Evolutionary conservation across 208 protist species (phyloP).

Genomic region (Leptomonas pyrrhocoris): DNA sequence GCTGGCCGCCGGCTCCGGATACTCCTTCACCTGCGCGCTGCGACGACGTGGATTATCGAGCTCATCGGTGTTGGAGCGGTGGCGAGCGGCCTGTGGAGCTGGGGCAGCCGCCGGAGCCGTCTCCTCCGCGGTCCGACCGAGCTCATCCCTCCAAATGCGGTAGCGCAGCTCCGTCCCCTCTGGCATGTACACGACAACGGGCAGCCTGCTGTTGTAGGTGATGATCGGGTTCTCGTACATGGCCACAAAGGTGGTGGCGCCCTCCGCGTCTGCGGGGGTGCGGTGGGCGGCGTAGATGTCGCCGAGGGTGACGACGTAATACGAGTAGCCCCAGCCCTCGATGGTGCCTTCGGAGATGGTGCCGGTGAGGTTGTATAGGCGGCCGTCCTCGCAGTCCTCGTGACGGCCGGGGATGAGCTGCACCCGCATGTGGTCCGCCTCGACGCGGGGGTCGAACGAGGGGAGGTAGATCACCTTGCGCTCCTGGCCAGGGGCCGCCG

Average conservation of each 20-base stretch:
- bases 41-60: background rate
- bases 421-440: conserved; percentile 55
- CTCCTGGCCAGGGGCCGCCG: conserved; percentile 57
- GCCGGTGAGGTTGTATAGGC: conserved; percentile 49
- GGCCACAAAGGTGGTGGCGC: conserved; percentile 41
- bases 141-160: conserved; percentile 45
- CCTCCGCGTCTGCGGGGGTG: conserved; percentile 19
- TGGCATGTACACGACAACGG: conserved; percentile 63
- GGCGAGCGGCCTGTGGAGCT: background rate
- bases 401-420: conserved; percentile 73
- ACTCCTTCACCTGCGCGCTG: background rate
- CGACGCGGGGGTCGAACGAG: conserved; percentile 25
- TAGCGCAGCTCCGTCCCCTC: conserved; percentile 55
- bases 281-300: conserved; percentile 23
- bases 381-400: conserved; percentile 53
- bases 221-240: conserved; percentile 31
- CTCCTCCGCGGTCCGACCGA: conserved; percentile 10
- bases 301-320: conserved; percentile 48
- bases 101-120: background rate
- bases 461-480: conserved; percentile 81
- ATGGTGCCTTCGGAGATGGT: conserved; percentile 46
- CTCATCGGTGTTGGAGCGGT: conserved; percentile 5
- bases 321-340: conserved; percentile 63
- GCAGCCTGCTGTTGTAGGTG: conserved; percentile 54
- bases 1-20: background rate